Conservation (phyloP, 345 rosid species). For the Tarenaya hassleriana region DNA sequence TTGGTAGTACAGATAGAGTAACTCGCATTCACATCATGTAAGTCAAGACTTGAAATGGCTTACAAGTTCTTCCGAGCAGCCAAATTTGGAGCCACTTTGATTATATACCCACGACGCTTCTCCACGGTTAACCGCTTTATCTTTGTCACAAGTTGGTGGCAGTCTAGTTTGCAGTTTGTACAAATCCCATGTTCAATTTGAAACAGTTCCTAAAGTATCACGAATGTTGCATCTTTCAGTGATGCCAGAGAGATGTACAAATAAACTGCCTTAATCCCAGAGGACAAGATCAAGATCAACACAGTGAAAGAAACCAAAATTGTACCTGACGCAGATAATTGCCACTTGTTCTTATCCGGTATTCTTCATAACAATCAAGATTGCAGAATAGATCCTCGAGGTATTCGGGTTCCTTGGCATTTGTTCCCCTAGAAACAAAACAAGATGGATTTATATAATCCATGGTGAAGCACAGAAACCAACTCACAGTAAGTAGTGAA, state of each 20-base stretch:
- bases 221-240: slow-evolving; percentile 14
- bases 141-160: slow-evolving; percentile 71
- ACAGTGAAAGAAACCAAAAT: slow-evolving; percentile 11
- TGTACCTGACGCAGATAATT: slow-evolving; percentile 74
- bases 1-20: neutral
- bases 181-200: slow-evolving; percentile 79
- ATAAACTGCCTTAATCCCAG: slow-evolving; percentile 3
- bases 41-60: slow-evolving; percentile 28
- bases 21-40: no score
- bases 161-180: slow-evolving; percentile 74
- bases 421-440: slow-evolving; percentile 48
- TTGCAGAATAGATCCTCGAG: slow-evolving; percentile 94
- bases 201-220: slow-evolving; percentile 73
- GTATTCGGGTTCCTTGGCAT: slow-evolving; percentile 74
- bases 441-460: slow-evolving; percentile 1
- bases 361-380: slow-evolving; percentile 79
- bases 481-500: neutral
- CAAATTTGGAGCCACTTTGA: slow-evolving; percentile 61
- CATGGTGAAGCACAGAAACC: neutral
- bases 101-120: slow-evolving; percentile 47
- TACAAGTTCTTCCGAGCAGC: slow-evolving; percentile 60
- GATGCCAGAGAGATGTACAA: neutral
- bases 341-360: slow-evolving; percentile 74
- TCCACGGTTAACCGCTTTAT: slow-evolving; percentile 64
- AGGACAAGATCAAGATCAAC: neutral